Conservation (phyloP, 2,329 filamentous ascomycete species). For the Penicillium sp. region DNA sequence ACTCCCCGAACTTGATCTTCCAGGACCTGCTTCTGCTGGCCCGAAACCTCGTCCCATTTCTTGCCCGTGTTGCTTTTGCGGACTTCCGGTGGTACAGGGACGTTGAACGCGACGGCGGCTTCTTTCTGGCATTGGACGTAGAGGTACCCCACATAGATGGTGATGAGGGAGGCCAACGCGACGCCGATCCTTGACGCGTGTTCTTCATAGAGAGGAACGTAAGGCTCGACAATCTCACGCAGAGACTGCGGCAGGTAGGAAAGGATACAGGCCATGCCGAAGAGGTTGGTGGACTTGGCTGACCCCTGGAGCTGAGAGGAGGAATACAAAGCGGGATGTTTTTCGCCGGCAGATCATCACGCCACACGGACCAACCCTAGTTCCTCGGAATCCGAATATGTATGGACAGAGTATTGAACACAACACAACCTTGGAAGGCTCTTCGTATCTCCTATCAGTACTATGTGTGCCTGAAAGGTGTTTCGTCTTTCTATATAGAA, state of each 20-base stretch:
- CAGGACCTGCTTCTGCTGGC: slow-evolving; percentile 35
- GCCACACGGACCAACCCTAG: not conserved
- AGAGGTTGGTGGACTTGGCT: slow-evolving; percentile 15
- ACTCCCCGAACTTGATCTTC: slow-evolving; percentile 42
- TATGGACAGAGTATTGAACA: too few species aligned
- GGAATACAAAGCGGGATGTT: not conserved
- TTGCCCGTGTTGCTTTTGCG: slow-evolving; percentile 30
- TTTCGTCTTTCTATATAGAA: too few species aligned
- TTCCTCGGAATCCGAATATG: too few species aligned
- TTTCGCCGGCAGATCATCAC: not conserved
- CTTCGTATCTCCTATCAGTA: too few species aligned
- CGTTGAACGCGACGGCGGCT: slow-evolving; percentile 38
- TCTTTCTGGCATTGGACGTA: slow-evolving; percentile 33
- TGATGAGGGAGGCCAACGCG: slow-evolving; percentile 31
- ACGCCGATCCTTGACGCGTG: slow-evolving; percentile 26
- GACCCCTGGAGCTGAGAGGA: slow-evolving; percentile 2
- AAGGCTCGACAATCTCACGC: slow-evolving; percentile 18
- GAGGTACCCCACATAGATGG: slow-evolving; percentile 33
- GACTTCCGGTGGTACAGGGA: slow-evolving; percentile 39
- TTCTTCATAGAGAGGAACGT: slow-evolving; percentile 16
- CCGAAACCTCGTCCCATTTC: slow-evolving; percentile 38
- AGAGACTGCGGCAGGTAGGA: slow-evolving; percentile 24
- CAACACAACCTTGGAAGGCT: too few species aligned
- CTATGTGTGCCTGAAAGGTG: too few species aligned
- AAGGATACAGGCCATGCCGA: slow-evolving; percentile 26